Evolutionary conservation across 2,329 filamentous ascomycete genomes (phyloP).

Genomic region (Colletotrichum nymphaeae): DNA sequence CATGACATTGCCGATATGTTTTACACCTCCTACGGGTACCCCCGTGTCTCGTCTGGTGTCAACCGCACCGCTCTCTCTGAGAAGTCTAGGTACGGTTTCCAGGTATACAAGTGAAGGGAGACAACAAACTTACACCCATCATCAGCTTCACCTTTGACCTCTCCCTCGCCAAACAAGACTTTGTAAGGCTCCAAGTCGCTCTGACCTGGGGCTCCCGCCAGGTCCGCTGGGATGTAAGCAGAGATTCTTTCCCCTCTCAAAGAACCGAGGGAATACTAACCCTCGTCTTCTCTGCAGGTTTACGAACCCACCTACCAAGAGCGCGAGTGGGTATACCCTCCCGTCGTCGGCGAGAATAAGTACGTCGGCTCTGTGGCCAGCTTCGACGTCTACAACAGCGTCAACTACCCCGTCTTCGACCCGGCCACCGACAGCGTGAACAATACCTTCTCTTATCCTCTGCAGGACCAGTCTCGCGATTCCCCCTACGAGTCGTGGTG

Average conservation of each 20-base stretch:
- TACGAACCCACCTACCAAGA: constrained; percentile 52
- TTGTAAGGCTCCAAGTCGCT: constrained; percentile 38
- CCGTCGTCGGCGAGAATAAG: constrained; percentile 47
- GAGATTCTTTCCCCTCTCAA: neutral
- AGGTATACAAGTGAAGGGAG: too few relatives aligned
- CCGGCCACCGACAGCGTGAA: constrained; percentile 48
- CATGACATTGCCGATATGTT: constrained; percentile 24
- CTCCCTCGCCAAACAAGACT: constrained; percentile 39
- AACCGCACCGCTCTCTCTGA: constrained; percentile 17
- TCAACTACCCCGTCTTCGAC: constrained; percentile 42
- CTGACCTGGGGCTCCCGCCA: constrained; percentile 42
- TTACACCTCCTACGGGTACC: constrained; percentile 21
- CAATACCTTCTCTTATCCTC: constrained; percentile 52
- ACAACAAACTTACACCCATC: neutral
- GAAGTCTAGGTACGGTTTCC: constrained; percentile 11
- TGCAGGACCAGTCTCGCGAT: constrained; percentile 47
- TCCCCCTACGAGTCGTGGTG: constrained; percentile 50
- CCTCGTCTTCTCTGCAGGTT: constrained; percentile 40
- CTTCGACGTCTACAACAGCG: constrained; percentile 28
- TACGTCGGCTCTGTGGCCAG: constrained; percentile 56
- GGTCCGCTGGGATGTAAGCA: constrained; percentile 42
- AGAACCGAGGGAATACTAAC: too few relatives aligned
- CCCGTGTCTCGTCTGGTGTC: constrained; percentile 18
- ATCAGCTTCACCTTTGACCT: constrained; percentile 40
- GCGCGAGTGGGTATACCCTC: constrained; percentile 55